Evolutionary conservation across 1,284 basidiomycete species (phyloP), one percentile per base, ranked within the genome.

Genomic region (Rhodotorula sp.): DNA sequence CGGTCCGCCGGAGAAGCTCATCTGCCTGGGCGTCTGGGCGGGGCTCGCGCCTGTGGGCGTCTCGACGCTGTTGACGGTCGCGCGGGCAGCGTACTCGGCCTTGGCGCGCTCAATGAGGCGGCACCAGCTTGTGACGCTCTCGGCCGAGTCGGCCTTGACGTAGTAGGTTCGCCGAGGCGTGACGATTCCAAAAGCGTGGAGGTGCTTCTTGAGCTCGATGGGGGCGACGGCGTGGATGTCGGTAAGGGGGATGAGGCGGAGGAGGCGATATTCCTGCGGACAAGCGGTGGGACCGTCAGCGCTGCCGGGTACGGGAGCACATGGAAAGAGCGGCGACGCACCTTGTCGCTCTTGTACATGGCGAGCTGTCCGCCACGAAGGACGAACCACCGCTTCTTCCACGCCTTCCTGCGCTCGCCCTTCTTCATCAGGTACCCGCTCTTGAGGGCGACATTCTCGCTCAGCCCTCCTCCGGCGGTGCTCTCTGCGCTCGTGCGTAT

Each of bases 341-440:
- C 84, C 81, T 84, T 84, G 62, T 92, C 90, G 69, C 89, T 94
- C 85, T 98, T 98, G 88, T 99, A 99, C 83, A 97, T 97, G 22
- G 94, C 94, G 61, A 99, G 84, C 81, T 95, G 92, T 27, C 91
- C 91, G 0, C 92, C 88, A 25, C 96, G 88, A 70, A 99, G 84
- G 0, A 99, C 97, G 78, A 98, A 99, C 96, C 96, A 99, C 50
- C 96, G 88, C 84, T 95, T 95, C 86, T 98, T 98, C 96, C 96
- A 99, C 2, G 90, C 94, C 90, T 97, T 98, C 82, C 97, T 86
- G 73, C 94, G 88, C 83, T 98, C 94, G 76, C 96, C 95, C 84
- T 94, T 96, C 86, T 97, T 97, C 86, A 88, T 90, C 63, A 98
- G 84, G 83, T 94, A 97, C 5, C 95, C 95, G 34, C 90, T 88